phyloP scores from a whole-genome alignment of 1,284 basidiomycete genomes.

The Thecaphora frezii region DNA sequence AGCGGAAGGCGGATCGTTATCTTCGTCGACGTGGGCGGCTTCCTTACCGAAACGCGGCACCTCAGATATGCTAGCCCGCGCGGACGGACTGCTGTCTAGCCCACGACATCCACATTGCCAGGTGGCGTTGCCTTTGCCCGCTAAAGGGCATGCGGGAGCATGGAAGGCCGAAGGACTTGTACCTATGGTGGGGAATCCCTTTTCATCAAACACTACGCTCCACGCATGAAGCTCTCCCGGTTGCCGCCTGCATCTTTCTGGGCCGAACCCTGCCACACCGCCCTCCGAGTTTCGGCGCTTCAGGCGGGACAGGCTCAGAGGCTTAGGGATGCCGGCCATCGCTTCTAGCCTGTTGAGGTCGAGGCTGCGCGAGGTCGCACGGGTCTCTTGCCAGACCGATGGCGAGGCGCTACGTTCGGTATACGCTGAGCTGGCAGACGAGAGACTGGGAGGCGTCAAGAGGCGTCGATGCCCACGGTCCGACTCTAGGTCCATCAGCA shows the following conservation, averaged over 20 bases:
- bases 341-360: background rate
- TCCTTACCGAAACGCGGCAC: background rate
- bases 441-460: no score
- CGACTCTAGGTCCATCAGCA: no score
- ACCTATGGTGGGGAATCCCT: constrained; percentile 25
- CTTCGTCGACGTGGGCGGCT: background rate
- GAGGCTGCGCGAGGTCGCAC: background rate
- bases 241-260: constrained; percentile 13
- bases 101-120: constrained; percentile 34
- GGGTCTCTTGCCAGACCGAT: no score
- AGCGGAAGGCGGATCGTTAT: constrained; percentile 6
- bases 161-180: constrained; percentile 27
- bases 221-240: constrained; percentile 34
- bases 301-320: constrained; percentile 4
- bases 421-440: no score
- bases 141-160: constrained; percentile 18
- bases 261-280: constrained; percentile 10
- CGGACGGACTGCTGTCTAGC: background rate
- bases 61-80: background rate
- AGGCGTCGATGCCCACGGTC: no score
- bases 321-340: background rate
- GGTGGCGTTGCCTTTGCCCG: constrained; percentile 29
- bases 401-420: no score
- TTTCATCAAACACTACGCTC: constrained; percentile 26
- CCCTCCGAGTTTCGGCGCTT: constrained; percentile 26